phyloP scores from a whole-genome alignment of 164 flowering plant species.

The Euptelea pleiosperma region DNA sequence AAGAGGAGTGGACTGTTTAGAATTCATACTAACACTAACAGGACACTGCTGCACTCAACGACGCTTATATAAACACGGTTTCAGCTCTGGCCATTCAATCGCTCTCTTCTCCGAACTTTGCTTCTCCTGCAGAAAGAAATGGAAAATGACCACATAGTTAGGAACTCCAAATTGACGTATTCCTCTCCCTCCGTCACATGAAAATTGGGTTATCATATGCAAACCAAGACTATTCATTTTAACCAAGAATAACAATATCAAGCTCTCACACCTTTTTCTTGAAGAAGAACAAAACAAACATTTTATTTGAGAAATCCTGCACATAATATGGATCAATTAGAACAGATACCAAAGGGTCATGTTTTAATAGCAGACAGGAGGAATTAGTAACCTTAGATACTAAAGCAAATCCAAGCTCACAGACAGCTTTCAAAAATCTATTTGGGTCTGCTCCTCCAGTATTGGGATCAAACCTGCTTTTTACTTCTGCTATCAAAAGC shows the following conservation, averaged over 20 bases:
- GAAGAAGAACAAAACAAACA: conserved; percentile 81
- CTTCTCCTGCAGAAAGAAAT: conserved; percentile 38
- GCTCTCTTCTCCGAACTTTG: conserved; percentile 28
- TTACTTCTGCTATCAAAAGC: conserved; percentile 95
- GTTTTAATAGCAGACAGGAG: not conserved
- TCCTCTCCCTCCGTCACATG: too few species aligned
- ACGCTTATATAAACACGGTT: conserved; percentile 89
- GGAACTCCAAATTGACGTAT: too few species aligned
- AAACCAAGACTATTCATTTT: too few species aligned
- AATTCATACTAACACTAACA: too few species aligned
- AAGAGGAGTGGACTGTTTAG: too few species aligned
- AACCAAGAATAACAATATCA: not conserved
- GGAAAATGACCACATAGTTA: not conserved
- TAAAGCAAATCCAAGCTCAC: conserved; percentile 66
- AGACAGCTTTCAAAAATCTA: conserved; percentile 55
- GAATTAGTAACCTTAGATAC: conserved; percentile 49
- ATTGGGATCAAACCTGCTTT: conserved; percentile 86
- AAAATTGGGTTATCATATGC: not conserved
- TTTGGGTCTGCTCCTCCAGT: conserved; percentile 89
- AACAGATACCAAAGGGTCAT: too few species aligned
- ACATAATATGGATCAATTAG: conserved; percentile 19
- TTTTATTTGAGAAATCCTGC: conserved; percentile 95
- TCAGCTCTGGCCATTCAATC: conserved; percentile 82
- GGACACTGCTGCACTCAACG: conserved; percentile 37
- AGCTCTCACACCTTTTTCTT: conserved; percentile 53